These are phyloP conservation scores for Ustilago sp. DNA, from an alignment of 1,284 basidiomycete species.

Conservation along the genomic window DNA sequence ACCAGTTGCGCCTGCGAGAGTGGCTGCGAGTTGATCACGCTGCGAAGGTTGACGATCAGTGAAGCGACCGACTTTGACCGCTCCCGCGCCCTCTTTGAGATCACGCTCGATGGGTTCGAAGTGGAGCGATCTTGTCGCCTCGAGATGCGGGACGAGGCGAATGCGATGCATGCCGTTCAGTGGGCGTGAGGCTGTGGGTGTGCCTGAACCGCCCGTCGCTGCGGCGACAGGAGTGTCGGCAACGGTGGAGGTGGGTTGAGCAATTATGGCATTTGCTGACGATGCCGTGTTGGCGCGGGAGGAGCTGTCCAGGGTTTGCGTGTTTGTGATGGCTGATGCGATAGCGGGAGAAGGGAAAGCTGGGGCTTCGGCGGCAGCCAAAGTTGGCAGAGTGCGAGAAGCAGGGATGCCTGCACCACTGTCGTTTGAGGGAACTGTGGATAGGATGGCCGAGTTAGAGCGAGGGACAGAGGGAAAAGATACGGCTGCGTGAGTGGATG, in stretches of 20 bases:
- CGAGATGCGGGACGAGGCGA: slow-evolving; percentile 92
- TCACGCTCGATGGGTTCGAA: slow-evolving; percentile 94
- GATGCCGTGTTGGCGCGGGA: slow-evolving; percentile 15
- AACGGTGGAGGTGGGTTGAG: slow-evolving; percentile 12
- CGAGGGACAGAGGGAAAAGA: slow-evolving; percentile 22
- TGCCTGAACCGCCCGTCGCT: slow-evolving; percentile 1
- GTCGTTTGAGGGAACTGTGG: slow-evolving; percentile 13
- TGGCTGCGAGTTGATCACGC: slow-evolving; percentile 23
- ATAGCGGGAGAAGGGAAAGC: slow-evolving; percentile 7
- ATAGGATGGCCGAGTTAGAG: slow-evolving; percentile 23
- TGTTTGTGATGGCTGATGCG: background rate
- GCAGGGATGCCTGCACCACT: slow-evolving; percentile 2
- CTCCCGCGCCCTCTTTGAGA: slow-evolving; percentile 72
- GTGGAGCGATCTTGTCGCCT: slow-evolving; percentile 85
- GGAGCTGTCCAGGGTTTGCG: background rate
- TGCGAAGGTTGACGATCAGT: slow-evolving; percentile 75
- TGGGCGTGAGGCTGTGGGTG: slow-evolving; percentile 21
- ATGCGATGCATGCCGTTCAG: slow-evolving; percentile 71
- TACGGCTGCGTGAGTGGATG: slow-evolving; percentile 6
- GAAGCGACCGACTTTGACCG: slow-evolving; percentile 90
- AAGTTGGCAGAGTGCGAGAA: slow-evolving; percentile 28
- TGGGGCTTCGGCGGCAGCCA: slow-evolving; percentile 10
- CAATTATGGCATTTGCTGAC: background rate
- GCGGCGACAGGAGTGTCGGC: slow-evolving; percentile 14
- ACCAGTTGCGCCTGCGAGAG: slow-evolving; percentile 10